A percentile compares a stretch with the other conserved stretches of the same genome.
Evolutionary conservation across 495 filamentous ascomycete species (phyloP).

Genomic region (Eremomyces bilateralis): DNA sequence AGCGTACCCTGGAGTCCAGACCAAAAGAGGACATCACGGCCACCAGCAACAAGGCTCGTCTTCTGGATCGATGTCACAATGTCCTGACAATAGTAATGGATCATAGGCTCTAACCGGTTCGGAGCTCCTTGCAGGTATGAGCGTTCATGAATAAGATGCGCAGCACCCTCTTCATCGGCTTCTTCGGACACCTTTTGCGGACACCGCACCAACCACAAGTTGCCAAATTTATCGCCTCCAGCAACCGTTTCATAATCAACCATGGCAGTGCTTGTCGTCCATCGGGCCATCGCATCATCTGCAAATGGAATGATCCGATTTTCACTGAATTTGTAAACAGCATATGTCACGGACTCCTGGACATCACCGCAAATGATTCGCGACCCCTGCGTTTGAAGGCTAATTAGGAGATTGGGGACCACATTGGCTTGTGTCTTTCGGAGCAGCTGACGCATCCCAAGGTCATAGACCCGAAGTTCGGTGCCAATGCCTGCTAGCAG

Average conservation of each 20-base stretch:
- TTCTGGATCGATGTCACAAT: slow-evolving; percentile 81
- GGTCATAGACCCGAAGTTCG: slow-evolving; percentile 66
- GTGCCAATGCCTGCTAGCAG: slow-evolving; percentile 68
- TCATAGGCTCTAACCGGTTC: slow-evolving; percentile 61
- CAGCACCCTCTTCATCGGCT: slow-evolving; percentile 78
- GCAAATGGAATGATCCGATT: slow-evolving; percentile 81
- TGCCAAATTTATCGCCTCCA: slow-evolving; percentile 94
- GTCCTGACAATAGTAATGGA: slow-evolving; percentile 78
- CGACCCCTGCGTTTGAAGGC: slow-evolving; percentile 74
- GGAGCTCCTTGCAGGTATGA: slow-evolving; percentile 76
- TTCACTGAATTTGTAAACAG: slow-evolving; percentile 81
- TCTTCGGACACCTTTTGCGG: slow-evolving; percentile 71
- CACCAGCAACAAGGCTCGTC: slow-evolving; percentile 73
- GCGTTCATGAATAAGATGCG: slow-evolving; percentile 70
- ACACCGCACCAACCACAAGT: slow-evolving; percentile 78
- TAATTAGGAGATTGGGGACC: slow-evolving; percentile 62
- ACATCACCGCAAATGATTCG: slow-evolving; percentile 84
- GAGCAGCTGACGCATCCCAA: slow-evolving; percentile 75
- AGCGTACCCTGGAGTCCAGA: slow-evolving; percentile 84
- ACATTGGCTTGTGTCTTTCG: slow-evolving; percentile 70
- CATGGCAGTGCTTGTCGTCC: slow-evolving; percentile 76
- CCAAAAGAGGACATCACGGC: slow-evolving; percentile 82
- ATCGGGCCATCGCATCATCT: slow-evolving; percentile 73
- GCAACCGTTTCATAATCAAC: slow-evolving; percentile 93
- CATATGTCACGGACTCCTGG: slow-evolving; percentile 71